These are phyloP conservation scores for Pseudogymnoascus sp. DNA, from an alignment of 2,329 filamentous ascomycete genomes.

Conservation along the genomic window DNA sequence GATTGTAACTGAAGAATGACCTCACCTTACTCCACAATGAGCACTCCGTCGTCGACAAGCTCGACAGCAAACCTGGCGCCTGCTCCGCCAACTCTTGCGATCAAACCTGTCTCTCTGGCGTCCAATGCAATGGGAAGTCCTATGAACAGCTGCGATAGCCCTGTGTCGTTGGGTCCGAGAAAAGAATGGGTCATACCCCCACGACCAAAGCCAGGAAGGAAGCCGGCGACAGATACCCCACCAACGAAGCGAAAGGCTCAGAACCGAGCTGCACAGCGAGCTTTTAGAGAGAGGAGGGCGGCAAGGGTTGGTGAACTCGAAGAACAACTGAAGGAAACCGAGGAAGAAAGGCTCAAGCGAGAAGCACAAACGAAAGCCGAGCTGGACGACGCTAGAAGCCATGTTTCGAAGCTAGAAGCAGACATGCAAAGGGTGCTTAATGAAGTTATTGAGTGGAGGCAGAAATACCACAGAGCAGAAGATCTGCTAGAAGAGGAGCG, in stretches of 20 bases:
- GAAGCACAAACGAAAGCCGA: conserved; percentile 44
- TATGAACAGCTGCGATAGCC: conserved; percentile 30
- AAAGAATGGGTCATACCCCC: conserved; percentile 84
- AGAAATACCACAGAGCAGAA: conserved; percentile 28
- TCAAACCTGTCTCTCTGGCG: conserved; percentile 28
- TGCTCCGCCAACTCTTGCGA: conserved; percentile 29
- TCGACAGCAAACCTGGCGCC: conserved; percentile 29
- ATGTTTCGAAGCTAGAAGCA: conserved; percentile 50
- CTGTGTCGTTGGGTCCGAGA: conserved; percentile 52
- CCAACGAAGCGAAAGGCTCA: conserved; percentile 91
- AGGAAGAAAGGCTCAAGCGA: conserved; percentile 47
- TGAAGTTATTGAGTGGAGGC: conserved; percentile 28
- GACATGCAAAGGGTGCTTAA: conserved; percentile 56
- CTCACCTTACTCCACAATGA: conserved; percentile 19
- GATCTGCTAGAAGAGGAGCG: conserved; percentile 29
- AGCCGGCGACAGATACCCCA: conserved; percentile 87
- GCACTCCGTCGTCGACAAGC: conserved; percentile 33
- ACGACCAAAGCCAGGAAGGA: conserved; percentile 80
- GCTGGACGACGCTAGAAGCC: conserved; percentile 30
- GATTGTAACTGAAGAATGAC: background rate
- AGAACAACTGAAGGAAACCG: conserved; percentile 55
- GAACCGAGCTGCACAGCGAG: conserved; percentile 84
- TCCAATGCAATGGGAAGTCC: conserved; percentile 24
- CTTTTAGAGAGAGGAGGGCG: conserved; percentile 79
- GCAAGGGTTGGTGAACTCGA: conserved; percentile 73